phyloP scores from a whole-genome alignment of 495 filamentous ascomycete genomes.

The Neurospora sp. region DNA sequence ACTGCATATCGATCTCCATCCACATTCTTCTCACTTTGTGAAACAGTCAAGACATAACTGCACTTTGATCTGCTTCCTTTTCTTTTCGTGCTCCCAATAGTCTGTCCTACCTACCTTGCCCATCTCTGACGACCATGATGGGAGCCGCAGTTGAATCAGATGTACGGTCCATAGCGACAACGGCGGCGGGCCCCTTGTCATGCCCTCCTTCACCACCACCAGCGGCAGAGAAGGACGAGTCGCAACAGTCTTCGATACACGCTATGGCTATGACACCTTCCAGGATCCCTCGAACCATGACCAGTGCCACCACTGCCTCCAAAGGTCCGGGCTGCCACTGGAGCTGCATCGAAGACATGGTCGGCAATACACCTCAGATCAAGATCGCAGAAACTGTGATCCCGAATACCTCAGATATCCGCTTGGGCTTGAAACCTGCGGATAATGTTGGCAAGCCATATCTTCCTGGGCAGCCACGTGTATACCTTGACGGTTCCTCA shows the following conservation, averaged over 20 bases:
- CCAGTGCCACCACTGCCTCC: not conserved
- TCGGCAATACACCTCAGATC: not conserved
- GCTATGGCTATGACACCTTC: not conserved
- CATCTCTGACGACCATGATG: not conserved
- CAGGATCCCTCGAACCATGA: not conserved
- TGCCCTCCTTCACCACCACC: not conserved
- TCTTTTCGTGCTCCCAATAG: not conserved
- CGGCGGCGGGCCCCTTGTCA: not conserved
- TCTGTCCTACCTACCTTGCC: not conserved
- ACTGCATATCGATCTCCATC: too few species aligned
- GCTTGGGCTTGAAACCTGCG: not conserved
- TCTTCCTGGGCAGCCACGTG: slow-evolving; percentile 19
- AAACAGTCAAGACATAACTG: not conserved
- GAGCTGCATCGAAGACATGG: not conserved
- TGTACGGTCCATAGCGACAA: not conserved
- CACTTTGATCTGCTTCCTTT: not conserved
- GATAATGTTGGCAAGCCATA: slow-evolving; percentile 2
- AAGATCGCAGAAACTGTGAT: not conserved
- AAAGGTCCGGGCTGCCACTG: not conserved
- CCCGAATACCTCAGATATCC: not conserved
- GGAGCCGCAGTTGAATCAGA: not conserved
- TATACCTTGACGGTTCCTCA: slow-evolving; percentile 3
- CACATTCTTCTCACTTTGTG: not conserved
- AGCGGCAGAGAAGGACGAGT: not conserved
- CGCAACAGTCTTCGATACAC: not conserved